These are phyloP conservation scores for Blastobotrys americana DNA, from an alignment of 805 yeast genomes.

Conservation along the genomic window DNA sequence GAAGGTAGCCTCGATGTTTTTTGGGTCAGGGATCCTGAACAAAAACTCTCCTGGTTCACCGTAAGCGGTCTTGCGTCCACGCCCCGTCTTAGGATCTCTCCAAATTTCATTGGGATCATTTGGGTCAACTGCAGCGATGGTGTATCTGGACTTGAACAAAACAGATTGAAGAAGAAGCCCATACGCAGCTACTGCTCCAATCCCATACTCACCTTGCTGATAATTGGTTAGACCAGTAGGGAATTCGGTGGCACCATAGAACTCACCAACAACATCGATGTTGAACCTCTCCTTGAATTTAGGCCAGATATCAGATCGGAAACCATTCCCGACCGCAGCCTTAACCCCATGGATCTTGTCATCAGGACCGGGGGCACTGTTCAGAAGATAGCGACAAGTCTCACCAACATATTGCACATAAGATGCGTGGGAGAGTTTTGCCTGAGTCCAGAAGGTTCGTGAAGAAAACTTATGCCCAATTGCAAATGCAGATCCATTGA, in stretches of 20 bases:
- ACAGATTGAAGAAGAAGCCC: slow-evolving; percentile 40
- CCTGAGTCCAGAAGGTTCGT: slow-evolving; percentile 85
- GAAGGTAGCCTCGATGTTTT: slow-evolving; percentile 64
- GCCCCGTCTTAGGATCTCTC: slow-evolving; percentile 61
- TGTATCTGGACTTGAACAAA: slow-evolving; percentile 33
- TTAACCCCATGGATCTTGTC: slow-evolving; percentile 54
- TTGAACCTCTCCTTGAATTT: slow-evolving; percentile 71
- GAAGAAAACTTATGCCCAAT: slow-evolving; percentile 78
- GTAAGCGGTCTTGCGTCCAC: slow-evolving; percentile 45
- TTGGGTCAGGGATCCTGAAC: slow-evolving; percentile 59
- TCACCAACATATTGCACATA: slow-evolving; percentile 93
- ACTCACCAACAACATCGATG: slow-evolving; percentile 74
- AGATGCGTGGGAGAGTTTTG: slow-evolving; percentile 59
- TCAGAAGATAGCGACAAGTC: slow-evolving; percentile 76
- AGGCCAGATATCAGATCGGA: slow-evolving; percentile 82
- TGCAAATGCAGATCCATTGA: slow-evolving; percentile 67
- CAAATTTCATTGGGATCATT: slow-evolving; percentile 66
- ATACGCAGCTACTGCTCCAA: slow-evolving; percentile 83
- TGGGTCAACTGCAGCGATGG: slow-evolving; percentile 67
- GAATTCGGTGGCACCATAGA: slow-evolving; percentile 89
- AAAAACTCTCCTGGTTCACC: slow-evolving; percentile 84
- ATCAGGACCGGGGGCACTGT: slow-evolving; percentile 52
- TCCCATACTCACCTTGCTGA: slow-evolving; percentile 71
- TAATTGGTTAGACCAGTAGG: slow-evolving; percentile 80
- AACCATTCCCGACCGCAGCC: slow-evolving; percentile 85